Evolutionary conservation across 2,329 filamentous ascomycete species (phyloP), one percentile per base, ranked within the genome.

Genomic region (Pseudogymnoascus verrucosus): DNA sequence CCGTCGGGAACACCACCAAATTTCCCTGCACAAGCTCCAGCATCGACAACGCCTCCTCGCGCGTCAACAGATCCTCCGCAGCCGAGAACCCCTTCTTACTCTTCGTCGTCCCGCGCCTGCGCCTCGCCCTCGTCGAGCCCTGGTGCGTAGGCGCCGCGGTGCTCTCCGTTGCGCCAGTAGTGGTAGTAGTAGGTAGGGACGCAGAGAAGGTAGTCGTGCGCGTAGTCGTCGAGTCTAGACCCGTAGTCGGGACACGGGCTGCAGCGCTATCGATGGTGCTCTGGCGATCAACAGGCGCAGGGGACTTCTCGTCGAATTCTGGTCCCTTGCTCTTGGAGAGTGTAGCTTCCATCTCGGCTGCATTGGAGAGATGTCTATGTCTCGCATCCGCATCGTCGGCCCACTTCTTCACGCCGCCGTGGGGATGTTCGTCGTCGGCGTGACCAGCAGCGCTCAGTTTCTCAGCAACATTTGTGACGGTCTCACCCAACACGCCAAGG

Each of bases 1-100:
- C 91, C 76, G 98, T 96, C 5, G 95, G 95, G 80, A 96, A 99
- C 67, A 91, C 79, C 26, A 99, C 93, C 62, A 99, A 76, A 73
- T 93, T 87, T 1, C 95, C 95, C 75, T 98, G 93, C 26, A 95
- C 84, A 78, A 95, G 78, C 67, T 85, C 84, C 68, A 97, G 79
- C 68, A 98, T 77, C 69, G 90, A 89, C 73, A 96, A 93, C 1
- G 92, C 90, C 68, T 96, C 90, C 5, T 83, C 82, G 63, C 84
- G 85, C 28, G 84, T 82, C 62, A 97, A 81, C 68, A 97, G 79
- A 61, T 96, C 91, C 66, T 96, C 93, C 1, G 82, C 78, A 12
- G 82, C 81, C 63, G 82, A 79, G 68, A 88, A 85, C 1, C 84
- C 84, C 44, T 85, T 83, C 76, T 85, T 88, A 11, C 59, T 60